These are phyloP conservation scores for Psilocybe sp. DNA, from an alignment of 768 basidiomycete genomes.

Conservation along the genomic window DNA sequence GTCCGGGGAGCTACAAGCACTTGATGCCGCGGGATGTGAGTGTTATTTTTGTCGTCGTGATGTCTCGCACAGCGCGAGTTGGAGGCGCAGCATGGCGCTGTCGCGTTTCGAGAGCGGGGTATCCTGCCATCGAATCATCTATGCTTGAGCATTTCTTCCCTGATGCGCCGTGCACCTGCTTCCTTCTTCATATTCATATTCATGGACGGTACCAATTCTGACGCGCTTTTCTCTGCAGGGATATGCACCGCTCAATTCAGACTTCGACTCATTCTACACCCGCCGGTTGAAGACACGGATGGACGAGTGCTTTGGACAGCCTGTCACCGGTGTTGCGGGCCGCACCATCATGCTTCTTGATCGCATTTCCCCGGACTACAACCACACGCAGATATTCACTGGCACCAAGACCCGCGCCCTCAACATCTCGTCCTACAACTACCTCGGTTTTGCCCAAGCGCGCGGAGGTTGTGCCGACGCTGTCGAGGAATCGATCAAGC, in stretches of 20 bases:
- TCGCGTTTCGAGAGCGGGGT: not conserved
- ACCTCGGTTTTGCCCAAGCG: conserved; percentile 96
- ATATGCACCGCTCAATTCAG: conserved; percentile 94
- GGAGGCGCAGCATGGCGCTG: not conserved
- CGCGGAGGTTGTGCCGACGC: conserved; percentile 93
- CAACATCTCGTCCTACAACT: conserved; percentile 98
- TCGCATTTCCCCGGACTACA: conserved; percentile 79
- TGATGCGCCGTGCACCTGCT: too few species aligned
- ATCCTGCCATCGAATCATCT: too few species aligned
- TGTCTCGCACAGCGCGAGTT: not conserved
- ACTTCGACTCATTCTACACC: conserved; percentile 99
- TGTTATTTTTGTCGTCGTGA: conserved; percentile 13
- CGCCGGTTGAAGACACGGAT: conserved; percentile 91
- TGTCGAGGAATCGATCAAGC: conserved; percentile 77
- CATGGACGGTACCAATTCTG: not conserved
- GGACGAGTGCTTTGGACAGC: conserved; percentile 93
- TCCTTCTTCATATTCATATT: too few species aligned
- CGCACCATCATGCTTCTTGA: conserved; percentile 87
- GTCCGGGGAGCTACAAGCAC: conserved; percentile 69
- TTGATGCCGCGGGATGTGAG: conserved; percentile 82
- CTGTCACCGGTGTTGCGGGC: conserved; percentile 92
- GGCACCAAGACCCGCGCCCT: conserved; percentile 84
- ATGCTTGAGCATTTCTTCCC: too few species aligned
- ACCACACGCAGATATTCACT: conserved; percentile 71
- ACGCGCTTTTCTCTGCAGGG: conserved; percentile 50